Conservation (phyloP, 495 filamentous ascomycete genomes). For the Aspergillus affinis region DNA sequence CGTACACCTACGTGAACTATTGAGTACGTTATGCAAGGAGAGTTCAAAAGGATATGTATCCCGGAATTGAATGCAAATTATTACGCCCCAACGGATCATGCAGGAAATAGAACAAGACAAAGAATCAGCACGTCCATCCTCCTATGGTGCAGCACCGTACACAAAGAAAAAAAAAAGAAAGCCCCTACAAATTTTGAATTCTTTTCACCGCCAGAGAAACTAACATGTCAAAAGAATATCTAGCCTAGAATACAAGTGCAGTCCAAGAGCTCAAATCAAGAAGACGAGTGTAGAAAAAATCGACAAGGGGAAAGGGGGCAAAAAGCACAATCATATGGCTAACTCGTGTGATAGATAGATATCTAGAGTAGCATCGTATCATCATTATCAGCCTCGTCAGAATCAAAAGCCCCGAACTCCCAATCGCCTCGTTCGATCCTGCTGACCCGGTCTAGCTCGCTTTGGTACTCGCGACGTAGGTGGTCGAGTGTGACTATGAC, state of each 20-base stretch:
- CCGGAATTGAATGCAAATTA: background rate
- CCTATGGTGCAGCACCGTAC: background rate
- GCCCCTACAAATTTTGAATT: background rate
- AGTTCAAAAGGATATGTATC: no score
- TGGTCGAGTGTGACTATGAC: constrained; percentile 78
- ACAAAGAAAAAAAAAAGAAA: background rate
- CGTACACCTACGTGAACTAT: no score
- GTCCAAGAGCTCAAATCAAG: background rate
- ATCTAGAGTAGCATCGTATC: constrained; percentile 44
- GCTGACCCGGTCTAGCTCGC: constrained; percentile 75
- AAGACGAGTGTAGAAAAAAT: constrained; percentile 1
- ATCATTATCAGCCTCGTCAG: constrained; percentile 39
- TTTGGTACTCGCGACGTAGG: constrained; percentile 79
- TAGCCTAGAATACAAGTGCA: constrained; percentile 11
- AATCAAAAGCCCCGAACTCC: constrained; percentile 52
- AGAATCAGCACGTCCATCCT: background rate
- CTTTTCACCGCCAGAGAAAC: constrained; percentile 1
- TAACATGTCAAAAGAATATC: background rate
- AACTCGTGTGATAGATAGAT: constrained; percentile 2
- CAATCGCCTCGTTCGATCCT: constrained; percentile 61
- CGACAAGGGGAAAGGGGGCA: background rate
- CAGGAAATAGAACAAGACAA: background rate
- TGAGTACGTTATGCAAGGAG: no score
- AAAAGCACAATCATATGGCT: constrained; percentile 1
- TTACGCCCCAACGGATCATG: background rate